These are phyloP conservation scores for Russula brevipes DNA, from an alignment of 768 basidiomycete species.

Conservation along the genomic window DNA sequence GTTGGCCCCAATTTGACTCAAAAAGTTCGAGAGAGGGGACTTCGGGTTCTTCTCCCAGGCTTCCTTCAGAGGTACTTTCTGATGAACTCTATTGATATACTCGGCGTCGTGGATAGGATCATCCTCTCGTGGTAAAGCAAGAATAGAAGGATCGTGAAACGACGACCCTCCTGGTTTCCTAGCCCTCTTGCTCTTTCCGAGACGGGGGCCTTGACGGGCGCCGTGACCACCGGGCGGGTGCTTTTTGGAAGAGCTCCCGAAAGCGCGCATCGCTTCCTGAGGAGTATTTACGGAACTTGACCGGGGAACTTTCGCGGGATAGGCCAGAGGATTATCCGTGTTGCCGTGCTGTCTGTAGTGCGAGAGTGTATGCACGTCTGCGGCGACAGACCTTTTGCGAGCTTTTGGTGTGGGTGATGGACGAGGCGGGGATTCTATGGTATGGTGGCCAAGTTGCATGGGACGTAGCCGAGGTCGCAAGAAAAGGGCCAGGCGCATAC, in stretches of 20 bases:
- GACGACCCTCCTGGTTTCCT: slow-evolving; percentile 4
- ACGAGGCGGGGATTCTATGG: slow-evolving; percentile 27
- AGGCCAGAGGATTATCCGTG: neutral
- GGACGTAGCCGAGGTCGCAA: slow-evolving; percentile 48
- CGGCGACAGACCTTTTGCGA: slow-evolving; percentile 46
- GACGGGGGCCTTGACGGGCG: slow-evolving; percentile 4
- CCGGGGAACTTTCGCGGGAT: slow-evolving; percentile 14
- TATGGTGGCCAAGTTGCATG: slow-evolving; percentile 51
- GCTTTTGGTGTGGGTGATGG: slow-evolving; percentile 25
- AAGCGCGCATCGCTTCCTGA: slow-evolving; percentile 16
- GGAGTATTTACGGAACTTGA: neutral
- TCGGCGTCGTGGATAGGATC: slow-evolving; percentile 36
- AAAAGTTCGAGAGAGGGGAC: slow-evolving; percentile 45
- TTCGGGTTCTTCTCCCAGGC: slow-evolving; percentile 45
- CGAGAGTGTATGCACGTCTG: slow-evolving; percentile 33
- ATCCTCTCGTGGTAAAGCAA: slow-evolving; percentile 10
- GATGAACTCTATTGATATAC: slow-evolving; percentile 32
- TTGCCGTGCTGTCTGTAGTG: slow-evolving; percentile 7
- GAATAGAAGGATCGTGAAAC: slow-evolving; percentile 9
- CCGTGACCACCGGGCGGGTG: slow-evolving; percentile 1
- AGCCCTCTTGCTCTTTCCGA: neutral
- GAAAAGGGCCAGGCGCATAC: slow-evolving; percentile 49
- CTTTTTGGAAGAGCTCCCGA: slow-evolving; percentile 14
- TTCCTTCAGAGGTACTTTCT: slow-evolving; percentile 29
- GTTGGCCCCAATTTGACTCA: slow-evolving; percentile 25